These are phyloP conservation scores for Fusarium pseudograminearum DNA, from an alignment of 2,329 filamentous ascomycete genomes.

Conservation along the genomic window DNA sequence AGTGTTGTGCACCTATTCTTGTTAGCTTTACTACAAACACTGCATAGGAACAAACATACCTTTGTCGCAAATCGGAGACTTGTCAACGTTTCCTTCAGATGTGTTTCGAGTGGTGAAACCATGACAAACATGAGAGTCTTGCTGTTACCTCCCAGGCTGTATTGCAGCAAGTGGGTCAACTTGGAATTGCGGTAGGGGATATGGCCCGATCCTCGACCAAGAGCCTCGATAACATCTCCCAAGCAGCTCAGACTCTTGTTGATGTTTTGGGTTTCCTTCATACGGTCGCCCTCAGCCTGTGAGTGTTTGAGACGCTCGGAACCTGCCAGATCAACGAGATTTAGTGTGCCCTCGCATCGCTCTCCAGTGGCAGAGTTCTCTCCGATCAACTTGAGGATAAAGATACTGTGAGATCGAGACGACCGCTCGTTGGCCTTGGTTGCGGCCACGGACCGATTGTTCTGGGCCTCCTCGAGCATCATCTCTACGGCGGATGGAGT, in stretches of 20 bases:
- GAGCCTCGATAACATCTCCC: conserved; percentile 91
- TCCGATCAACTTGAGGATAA: conserved; percentile 85
- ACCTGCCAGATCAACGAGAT: conserved; percentile 94
- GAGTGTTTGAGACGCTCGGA: conserved; percentile 92
- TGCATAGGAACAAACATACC: conserved; percentile 60
- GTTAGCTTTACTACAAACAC: conserved; percentile 12
- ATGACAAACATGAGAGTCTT: conserved; percentile 99
- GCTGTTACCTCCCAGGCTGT: conserved; percentile 92
- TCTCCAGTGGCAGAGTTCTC: conserved; percentile 81
- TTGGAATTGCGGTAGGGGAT: conserved; percentile 97
- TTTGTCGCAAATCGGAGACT: conserved; percentile 97
- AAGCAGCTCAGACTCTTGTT: conserved; percentile 94
- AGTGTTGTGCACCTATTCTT: conserved; percentile 79
- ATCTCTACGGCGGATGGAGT: conserved; percentile 83
- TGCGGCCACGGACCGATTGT: conserved; percentile 90
- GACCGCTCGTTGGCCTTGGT: conserved; percentile 98
- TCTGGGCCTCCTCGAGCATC: conserved; percentile 83
- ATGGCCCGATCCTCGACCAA: conserved; percentile 86
- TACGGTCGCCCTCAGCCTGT: conserved; percentile 84
- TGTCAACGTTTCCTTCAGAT: conserved; percentile 91
- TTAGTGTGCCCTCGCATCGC: conserved; percentile 90
- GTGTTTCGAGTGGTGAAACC: conserved; percentile 91
- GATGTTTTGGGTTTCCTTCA: conserved; percentile 97
- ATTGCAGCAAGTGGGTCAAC: conserved; percentile 94
- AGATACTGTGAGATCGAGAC: conserved; percentile 94